Percentiles rank a stretch among this genome's conserved stretches.
phyloP scores from a whole-genome alignment of 441 rosid genomes.

The Erodium trifolium region DNA sequence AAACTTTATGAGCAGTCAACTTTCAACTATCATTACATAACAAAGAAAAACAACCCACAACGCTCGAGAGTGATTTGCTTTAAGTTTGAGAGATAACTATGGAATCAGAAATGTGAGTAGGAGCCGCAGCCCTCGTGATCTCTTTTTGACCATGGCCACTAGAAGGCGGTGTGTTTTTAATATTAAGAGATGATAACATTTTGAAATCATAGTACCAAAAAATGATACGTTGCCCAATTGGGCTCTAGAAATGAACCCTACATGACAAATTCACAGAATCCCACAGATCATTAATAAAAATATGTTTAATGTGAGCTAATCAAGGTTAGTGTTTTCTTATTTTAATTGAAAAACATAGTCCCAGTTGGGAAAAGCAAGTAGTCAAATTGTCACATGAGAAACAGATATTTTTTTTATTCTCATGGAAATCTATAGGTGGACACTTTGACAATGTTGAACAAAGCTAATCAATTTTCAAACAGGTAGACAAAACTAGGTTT shows the following conservation, averaged over 20 bases:
- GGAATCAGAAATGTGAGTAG: not conserved
- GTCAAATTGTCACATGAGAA: too few relatives aligned
- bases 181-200: not conserved
- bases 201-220: not conserved
- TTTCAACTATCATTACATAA: conserved; percentile 3
- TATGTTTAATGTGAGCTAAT: not conserved
- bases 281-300: not conserved
- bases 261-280: not conserved
- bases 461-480: too few relatives aligned
- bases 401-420: too few relatives aligned
- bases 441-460: not conserved
- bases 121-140: not conserved
- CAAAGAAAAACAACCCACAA: not conserved
- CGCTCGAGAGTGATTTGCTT: not conserved
- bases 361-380: too few relatives aligned
- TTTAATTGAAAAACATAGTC: too few relatives aligned
- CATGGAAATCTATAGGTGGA: not conserved
- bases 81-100: not conserved
- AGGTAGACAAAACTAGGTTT: not conserved
- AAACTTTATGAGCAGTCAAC: conserved; percentile 1
- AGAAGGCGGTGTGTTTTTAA: not conserved
- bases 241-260: not conserved
- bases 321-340: too few relatives aligned
- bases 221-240: not conserved
- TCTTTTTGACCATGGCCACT: not conserved